A percentile compares a stretch with the other conserved stretches of the same genome.
These are phyloP conservation scores for Peniophora sp. DNA, from an alignment of 1,284 basidiomycete genomes.

Conservation along the genomic window DNA sequence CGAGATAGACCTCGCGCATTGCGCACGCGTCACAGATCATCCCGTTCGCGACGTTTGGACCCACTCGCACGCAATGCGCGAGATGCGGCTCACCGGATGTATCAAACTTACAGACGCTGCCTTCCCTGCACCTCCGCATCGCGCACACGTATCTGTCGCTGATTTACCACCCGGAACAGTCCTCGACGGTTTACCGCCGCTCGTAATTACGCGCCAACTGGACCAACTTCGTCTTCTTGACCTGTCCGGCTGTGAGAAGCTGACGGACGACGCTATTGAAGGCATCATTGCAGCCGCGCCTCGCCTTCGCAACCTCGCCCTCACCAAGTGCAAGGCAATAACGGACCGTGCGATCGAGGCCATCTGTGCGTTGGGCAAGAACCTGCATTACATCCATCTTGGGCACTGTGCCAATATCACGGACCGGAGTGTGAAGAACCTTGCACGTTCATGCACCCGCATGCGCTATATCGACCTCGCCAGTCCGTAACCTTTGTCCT, in stretches of 20 bases:
- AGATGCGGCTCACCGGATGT: slow-evolving; percentile 84
- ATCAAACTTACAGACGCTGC: slow-evolving; percentile 74
- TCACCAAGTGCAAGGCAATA: slow-evolving; percentile 85
- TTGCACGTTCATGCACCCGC: slow-evolving; percentile 88
- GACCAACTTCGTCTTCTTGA: slow-evolving; percentile 87
- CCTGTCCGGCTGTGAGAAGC: slow-evolving; percentile 74
- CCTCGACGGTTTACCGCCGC: slow-evolving; percentile 49
- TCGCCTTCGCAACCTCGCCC: slow-evolving; percentile 85
- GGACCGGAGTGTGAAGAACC: slow-evolving; percentile 77
- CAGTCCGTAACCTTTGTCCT: slow-evolving; percentile 47
- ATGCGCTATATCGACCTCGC: slow-evolving; percentile 96
- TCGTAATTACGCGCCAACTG: slow-evolving; percentile 52
- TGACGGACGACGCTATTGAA: slow-evolving; percentile 88
- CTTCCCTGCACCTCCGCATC: slow-evolving; percentile 68
- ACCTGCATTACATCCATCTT: slow-evolving; percentile 92
- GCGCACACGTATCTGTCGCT: slow-evolving; percentile 30
- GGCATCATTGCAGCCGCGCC: slow-evolving; percentile 86
- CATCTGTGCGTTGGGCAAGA: slow-evolving; percentile 83
- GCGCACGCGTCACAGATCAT: slow-evolving; percentile 71
- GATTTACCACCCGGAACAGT: slow-evolving; percentile 17
- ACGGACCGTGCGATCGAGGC: slow-evolving; percentile 84
- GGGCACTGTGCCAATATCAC: slow-evolving; percentile 89
- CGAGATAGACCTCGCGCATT: slow-evolving; percentile 90
- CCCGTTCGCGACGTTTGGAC: slow-evolving; percentile 83
- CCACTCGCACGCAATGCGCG: slow-evolving; percentile 77